Evolutionary conservation across 345 rosid genomes (phyloP), one percentile per base, ranked within the genome.

Genomic region (Noccaea caerulescens): DNA sequence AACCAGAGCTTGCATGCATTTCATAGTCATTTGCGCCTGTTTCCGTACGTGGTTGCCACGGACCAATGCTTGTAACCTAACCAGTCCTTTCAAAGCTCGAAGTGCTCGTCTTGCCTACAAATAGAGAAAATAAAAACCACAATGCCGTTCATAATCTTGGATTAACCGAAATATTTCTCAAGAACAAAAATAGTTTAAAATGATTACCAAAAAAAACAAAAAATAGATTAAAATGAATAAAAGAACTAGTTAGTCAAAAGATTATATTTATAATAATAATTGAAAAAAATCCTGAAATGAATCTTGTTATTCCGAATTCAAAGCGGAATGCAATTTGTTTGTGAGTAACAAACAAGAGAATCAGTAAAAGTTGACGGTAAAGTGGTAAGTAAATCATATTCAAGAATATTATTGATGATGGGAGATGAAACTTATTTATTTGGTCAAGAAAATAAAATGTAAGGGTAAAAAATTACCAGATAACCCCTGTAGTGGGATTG

Each of bases 21-120:
- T 84, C 97, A 94, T 89, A 44, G 98, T 91, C 93, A 89, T 94
- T 66, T 89, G 93, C 6, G 99, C 98, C 78, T 92, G 98, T 81
- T 91, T 94, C 4, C 99, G 72, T 63, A 91, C 99, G 54, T 94
- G 91, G 70, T 94, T 82, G 11, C 99, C 99, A 69, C 99, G 89
- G 47, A 94, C 99, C 23, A 91, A 66, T 3, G 99, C 99, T 63
- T 94, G 99, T 32, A 94, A 84, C 82, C 96, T 85, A 76, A 94
- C 98, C 69, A 94, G 58, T 66, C 99, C 98, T 81, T 86, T 91
- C 74, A 91, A 79, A 2, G 98, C 99, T 13, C 95, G 85, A 79
- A 94, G 79, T 10, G 99, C 99, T 49, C 97, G 87, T 69, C 98
- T 80, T 4, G 99, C 99, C 99, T 94, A 53, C 7, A 69, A 63